Percentiles rank a stretch among this genome's conserved stretches.
Evolutionary conservation across 108 stramenopile genomes (phyloP).

Genomic region (Cyclotella baltica): DNA sequence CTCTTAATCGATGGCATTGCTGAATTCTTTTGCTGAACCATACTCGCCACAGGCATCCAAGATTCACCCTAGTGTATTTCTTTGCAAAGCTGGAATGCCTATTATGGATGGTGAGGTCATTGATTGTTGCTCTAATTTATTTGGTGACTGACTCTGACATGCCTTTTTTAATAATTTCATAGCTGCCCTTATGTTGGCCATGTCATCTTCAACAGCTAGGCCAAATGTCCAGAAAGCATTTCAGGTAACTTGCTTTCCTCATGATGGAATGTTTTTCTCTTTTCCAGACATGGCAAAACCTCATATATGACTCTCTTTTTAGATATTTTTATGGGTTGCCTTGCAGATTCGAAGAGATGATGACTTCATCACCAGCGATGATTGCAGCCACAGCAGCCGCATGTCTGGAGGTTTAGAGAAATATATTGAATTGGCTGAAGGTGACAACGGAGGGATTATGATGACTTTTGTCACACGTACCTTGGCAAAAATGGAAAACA

Average conservation of each 20-base stretch:
- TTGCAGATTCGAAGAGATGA: constrained; percentile 33
- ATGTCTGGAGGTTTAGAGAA: constrained; percentile 53
- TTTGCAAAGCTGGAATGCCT: constrained; percentile 56
- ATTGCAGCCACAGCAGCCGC: constrained; percentile 15
- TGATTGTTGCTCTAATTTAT: not conserved
- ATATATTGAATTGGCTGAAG: constrained; percentile 58
- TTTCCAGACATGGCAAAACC: too few relatives aligned
- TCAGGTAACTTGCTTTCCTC: constrained; percentile 11
- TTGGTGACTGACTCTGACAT: not conserved
- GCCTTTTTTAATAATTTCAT: not conserved
- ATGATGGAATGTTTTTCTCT: too few relatives aligned
- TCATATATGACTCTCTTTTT: too few relatives aligned
- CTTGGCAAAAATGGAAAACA: constrained; percentile 48
- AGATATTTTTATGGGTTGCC: constrained; percentile 58
- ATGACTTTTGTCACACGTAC: constrained; percentile 58
- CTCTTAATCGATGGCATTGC: not conserved
- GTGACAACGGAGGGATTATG: constrained; percentile 67
- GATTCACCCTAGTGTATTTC: constrained; percentile 49
- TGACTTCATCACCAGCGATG: constrained; percentile 8
- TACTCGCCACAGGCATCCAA: constrained; percentile 17
- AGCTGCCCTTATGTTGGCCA: constrained; percentile 61
- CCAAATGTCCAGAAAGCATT: constrained; percentile 56
- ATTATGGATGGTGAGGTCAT: constrained; percentile 51
- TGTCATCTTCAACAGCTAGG: constrained; percentile 44
- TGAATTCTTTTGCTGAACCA: not conserved